Conservation (phyloP, 2,329 filamentous ascomycete species). For the Hymenoscyphus linearis region DNA sequence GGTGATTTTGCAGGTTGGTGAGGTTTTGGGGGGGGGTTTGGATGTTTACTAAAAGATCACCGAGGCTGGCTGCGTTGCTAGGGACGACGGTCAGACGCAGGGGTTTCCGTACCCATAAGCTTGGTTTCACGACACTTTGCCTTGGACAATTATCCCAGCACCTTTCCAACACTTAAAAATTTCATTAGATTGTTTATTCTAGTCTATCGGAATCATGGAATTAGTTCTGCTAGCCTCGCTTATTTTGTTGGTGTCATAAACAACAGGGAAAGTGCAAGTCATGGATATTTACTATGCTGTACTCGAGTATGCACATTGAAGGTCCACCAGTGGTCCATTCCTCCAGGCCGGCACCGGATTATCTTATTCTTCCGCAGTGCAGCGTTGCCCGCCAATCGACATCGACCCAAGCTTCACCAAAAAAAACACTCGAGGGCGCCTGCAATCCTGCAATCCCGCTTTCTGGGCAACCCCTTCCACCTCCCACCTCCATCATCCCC, state of each 20-base stretch:
- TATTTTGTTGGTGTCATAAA: no score
- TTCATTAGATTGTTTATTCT: no score
- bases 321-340: no score
- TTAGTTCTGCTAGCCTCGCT: no score
- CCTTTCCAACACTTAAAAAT: no score
- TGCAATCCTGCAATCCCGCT: neutral
- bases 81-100: neutral
- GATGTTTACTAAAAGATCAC: neutral
- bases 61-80: neutral
- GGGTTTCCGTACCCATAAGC: slow-evolving; percentile 7
- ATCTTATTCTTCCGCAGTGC: neutral
- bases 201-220: no score
- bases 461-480: neutral
- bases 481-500: slow-evolving; percentile 8
- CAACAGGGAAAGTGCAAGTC: no score
- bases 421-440: neutral
- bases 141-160: no score
- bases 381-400: neutral
- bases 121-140: no score
- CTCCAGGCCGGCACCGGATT: neutral
- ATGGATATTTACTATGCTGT: no score
- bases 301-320: no score
- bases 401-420: neutral
- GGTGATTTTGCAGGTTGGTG: neutral
- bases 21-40: neutral